Conservation (phyloP, 768 basidiomycete genomes). For the Naganishia onofrii region DNA sequence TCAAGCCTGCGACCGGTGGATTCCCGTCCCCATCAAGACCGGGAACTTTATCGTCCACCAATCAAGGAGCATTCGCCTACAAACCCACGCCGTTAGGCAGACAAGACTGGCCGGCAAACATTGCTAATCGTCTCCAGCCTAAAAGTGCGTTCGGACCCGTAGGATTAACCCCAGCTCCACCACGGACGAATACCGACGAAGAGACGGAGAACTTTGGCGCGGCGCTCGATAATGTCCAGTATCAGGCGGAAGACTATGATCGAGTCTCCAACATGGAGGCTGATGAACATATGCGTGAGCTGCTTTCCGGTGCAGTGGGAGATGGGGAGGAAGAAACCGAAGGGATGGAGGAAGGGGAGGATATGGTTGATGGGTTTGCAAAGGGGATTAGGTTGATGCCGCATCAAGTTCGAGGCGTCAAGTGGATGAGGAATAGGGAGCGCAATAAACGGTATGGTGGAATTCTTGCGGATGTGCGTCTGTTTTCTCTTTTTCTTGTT, state of each 20-base stretch:
- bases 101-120: slow-evolving; percentile 13
- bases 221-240: slow-evolving; percentile 35
- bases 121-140: slow-evolving; percentile 14
- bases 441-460: slow-evolving; percentile 74
- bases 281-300: slow-evolving; percentile 72
- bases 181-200: slow-evolving; percentile 8
- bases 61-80: background rate
- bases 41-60: background rate
- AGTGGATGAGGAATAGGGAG: slow-evolving; percentile 86
- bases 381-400: slow-evolving; percentile 70
- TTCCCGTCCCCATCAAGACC: slow-evolving; percentile 20
- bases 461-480: slow-evolving; percentile 71
- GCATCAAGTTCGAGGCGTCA: slow-evolving; percentile 80
- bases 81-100: slow-evolving; percentile 7
- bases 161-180: background rate
- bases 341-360: slow-evolving; percentile 63
- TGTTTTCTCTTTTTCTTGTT: background rate
- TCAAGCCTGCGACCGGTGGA: slow-evolving; percentile 21
- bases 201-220: slow-evolving; percentile 28
- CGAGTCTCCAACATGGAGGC: slow-evolving; percentile 58
- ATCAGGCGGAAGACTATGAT: slow-evolving; percentile 40
- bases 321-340: slow-evolving; percentile 56
- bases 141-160: background rate
- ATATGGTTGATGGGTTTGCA: slow-evolving; percentile 72
- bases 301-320: slow-evolving; percentile 65